Evolutionary conservation across 768 basidiomycete genomes (phyloP), one percentile per base, ranked within the genome.

Genomic region (Pluteus cervinus): DNA sequence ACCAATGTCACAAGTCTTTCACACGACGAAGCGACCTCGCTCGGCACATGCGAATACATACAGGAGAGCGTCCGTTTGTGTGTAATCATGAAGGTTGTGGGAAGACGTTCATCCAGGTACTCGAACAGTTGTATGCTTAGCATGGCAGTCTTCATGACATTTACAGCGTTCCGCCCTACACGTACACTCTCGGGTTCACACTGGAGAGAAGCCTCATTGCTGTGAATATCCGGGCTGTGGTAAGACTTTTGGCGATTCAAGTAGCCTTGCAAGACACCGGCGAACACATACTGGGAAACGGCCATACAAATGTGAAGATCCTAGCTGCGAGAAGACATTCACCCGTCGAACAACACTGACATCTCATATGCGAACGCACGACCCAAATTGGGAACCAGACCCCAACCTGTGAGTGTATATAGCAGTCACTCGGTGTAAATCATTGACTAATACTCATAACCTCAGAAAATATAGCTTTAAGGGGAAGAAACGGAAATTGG

Each of bases 71-170:
- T 36, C 89, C 89, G 3, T 91, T 86, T 56, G 65, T 79, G 9
- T 92, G 88, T 48, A 65, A 68, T 23, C 70, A 86, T 48, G 51
- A 60, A 20, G 80, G 79, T 20, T 92, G 89, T 41, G 86, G 86
- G 36, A 93, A 92, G 67, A 85, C 85, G 3, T 93, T 93, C 50
- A 91, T 93, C 50, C 89, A 93, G 76, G 89, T 88, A 57, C 17
- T 12, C 22, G 28, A 23, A n/a, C 29, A 39, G 33, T 38, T 43
- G 50, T 35, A 46, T 26, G 30, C 45, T 44, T 30, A 43, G 35
- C 30, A 21, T 16, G 36, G 22, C 38, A 17, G 35, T 22, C 10
- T 24, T 45, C 20, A 29, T 31, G 16, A 18, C 36, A 48, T 45
- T 42, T 44, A 43, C 57, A 94, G 86, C 79, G 87, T 37, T 92